These are phyloP conservation scores for Umbellularia californica DNA, from an alignment of 164 flowering plant species.

Conservation along the genomic window DNA sequence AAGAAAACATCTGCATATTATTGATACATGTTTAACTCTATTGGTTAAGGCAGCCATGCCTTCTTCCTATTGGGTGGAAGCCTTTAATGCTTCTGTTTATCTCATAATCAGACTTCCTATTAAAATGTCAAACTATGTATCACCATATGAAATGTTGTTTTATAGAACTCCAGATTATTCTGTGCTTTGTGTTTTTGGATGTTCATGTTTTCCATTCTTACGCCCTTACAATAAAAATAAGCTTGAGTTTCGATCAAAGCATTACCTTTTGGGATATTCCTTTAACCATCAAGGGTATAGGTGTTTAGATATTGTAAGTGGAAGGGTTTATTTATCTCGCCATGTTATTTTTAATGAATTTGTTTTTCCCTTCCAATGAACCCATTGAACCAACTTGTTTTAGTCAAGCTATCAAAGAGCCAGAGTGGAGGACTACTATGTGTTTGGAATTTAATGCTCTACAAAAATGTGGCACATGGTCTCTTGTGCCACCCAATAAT, in stretches of 20 bases:
- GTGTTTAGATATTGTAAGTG: neutral
- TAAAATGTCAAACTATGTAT: neutral
- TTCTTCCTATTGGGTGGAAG: neutral
- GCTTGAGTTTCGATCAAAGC: neutral
- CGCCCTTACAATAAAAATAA: neutral
- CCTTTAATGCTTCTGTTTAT: neutral
- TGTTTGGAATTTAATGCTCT: too few species aligned
- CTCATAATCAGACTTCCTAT: neutral
- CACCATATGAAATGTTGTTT: neutral
- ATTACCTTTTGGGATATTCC: neutral
- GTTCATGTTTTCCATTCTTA: neutral
- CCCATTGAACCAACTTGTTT: too few species aligned
- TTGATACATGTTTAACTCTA: neutral
- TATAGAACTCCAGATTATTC: neutral
- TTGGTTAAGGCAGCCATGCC: neutral
- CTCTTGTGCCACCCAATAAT: too few species aligned
- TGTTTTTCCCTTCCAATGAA: too few species aligned
- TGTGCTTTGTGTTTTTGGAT: neutral
- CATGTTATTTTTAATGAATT: too few species aligned
- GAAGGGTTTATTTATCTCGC: neutral
- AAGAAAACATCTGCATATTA: too few species aligned
- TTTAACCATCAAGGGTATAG: neutral
- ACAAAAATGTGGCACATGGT: too few species aligned
- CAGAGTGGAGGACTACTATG: too few species aligned
- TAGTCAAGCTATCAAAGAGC: too few species aligned